Conservation (phyloP, 2,329 filamentous ascomycete species). For the Alternaria tenuissima region DNA sequence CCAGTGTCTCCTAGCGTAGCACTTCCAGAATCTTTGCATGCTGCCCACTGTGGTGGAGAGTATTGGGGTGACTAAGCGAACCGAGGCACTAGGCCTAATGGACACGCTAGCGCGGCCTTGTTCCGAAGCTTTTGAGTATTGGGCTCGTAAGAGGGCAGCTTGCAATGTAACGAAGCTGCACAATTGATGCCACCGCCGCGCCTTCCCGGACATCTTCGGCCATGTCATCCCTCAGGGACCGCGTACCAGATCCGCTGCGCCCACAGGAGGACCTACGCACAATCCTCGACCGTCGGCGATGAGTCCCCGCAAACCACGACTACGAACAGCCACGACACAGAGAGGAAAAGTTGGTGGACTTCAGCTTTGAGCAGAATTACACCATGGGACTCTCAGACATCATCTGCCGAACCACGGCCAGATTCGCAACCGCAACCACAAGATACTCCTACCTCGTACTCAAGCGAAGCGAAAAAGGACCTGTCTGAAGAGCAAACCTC, state of each 20-base stretch:
- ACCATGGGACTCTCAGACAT: not conserved
- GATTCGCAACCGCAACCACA: not conserved
- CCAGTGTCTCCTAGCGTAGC: constrained; percentile 1
- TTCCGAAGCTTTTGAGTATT: constrained; percentile 30
- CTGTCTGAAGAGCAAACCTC: not conserved
- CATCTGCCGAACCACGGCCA: constrained; percentile 1
- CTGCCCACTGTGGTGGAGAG: constrained; percentile 18
- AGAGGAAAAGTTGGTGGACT: constrained; percentile 14
- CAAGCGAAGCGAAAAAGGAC: not conserved
- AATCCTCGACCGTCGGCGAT: constrained; percentile 20
- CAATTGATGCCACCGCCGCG: constrained; percentile 58
- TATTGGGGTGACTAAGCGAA: constrained; percentile 32
- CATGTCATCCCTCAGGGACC: constrained; percentile 54
- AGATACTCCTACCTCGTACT: not conserved
- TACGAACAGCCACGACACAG: not conserved
- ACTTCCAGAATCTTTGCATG: not conserved
- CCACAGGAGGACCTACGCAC: constrained; percentile 30
- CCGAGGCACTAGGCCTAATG: constrained; percentile 16
- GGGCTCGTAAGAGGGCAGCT: constrained; percentile 19
- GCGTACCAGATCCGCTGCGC: constrained; percentile 44
- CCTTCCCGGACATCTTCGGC: constrained; percentile 53
- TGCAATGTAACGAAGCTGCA: constrained; percentile 45
- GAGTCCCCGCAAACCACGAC: constrained; percentile 13
- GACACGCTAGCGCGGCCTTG: constrained; percentile 15
- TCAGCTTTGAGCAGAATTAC: not conserved